A percentile compares a stretch with the other conserved stretches of the same genome.
Evolutionary conservation across 306 rosid genomes (phyloP).

Genomic region (Neltuma alba): DNA sequence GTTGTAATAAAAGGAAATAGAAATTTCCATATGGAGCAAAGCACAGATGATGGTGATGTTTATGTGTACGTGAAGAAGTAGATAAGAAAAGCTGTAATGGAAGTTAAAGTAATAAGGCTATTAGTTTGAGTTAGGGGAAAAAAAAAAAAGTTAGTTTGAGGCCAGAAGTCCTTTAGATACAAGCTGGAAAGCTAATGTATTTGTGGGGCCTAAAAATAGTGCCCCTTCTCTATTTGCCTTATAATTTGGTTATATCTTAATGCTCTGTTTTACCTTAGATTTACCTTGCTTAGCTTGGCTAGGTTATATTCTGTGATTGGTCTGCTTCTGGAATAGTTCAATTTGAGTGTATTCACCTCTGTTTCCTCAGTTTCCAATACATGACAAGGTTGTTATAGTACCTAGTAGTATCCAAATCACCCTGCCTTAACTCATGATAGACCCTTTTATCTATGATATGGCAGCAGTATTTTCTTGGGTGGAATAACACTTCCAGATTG

Average conservation of each 20-base stretch:
- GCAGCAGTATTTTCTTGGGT: not conserved
- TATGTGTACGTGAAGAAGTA: not conserved
- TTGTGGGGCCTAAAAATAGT: not conserved
- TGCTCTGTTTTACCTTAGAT: not conserved
- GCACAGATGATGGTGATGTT: constrained; percentile 5
- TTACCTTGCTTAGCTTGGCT: not conserved
- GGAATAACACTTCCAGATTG: not conserved
- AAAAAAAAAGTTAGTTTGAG: not conserved
- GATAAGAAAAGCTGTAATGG: not conserved
- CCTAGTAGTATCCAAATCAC: not conserved
- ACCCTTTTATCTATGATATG: not conserved
- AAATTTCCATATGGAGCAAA: not conserved
- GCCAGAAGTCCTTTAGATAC: not conserved
- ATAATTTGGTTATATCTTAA: not conserved
- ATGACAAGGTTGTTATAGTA: not conserved
- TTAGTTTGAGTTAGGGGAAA: not conserved
- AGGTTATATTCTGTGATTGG: not conserved
- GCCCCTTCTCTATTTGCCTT: not conserved
- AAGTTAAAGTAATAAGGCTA: not conserved
- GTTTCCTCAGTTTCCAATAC: not conserved
- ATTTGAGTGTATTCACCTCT: not conserved
- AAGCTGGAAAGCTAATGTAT: constrained; percentile 7
- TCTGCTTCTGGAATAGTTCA: not conserved
- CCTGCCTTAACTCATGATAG: not conserved
- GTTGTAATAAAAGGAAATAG: not conserved